Evolutionary conservation across 2,329 filamentous ascomycete species (phyloP), one percentile per base, ranked within the genome.

Genomic region (Exophiala dermatitidis): DNA sequence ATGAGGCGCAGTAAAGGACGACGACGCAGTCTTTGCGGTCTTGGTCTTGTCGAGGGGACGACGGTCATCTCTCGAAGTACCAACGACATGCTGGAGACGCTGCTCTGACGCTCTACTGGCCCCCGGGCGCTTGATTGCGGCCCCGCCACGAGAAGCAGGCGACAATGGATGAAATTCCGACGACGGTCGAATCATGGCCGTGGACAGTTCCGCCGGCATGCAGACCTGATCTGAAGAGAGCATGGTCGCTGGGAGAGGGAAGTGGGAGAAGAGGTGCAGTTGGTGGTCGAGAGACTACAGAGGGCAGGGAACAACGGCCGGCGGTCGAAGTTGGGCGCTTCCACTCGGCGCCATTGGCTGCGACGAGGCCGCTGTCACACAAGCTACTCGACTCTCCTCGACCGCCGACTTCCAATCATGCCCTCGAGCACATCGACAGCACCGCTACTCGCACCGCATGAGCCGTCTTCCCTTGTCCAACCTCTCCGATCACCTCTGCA

Each of bases 51-150:
- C 54, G 49, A 61, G 46, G 50, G 48, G 56, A 51, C 31, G 53
- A 50, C 43, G 19, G 51, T 56, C 52, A 50, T 58, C 44, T 56
- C 52, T 51, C 46, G 40, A 56, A 38, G 59, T 57, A 59, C 57
- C 59, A 61, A 59, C 56, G 53, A 58, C 52, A 53, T 50, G 52
- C 56, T 55, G 59, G 57, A 59, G 56, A 61, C 51, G 54, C 40
- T 31, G 26, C 34, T 50, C 31, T 29, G 46, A 32, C 56, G 54
- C 50, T 54, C 52, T 47, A 59, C 51, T 57, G 55, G 59, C 50
- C 42, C 38, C 50, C 51, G 47, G 52, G 57, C 50, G 45, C 48
- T 54, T 60, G 58, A 58, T 60, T 58, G 58, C 58, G 50, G 55
- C 58, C 58, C 58, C 58, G 58, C 58, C 48, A 33, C 41, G 31